Evolutionary conservation across 305 asterid genomes (phyloP), one percentile per base, ranked within the genome.

Genomic region (Rubia balearica): DNA sequence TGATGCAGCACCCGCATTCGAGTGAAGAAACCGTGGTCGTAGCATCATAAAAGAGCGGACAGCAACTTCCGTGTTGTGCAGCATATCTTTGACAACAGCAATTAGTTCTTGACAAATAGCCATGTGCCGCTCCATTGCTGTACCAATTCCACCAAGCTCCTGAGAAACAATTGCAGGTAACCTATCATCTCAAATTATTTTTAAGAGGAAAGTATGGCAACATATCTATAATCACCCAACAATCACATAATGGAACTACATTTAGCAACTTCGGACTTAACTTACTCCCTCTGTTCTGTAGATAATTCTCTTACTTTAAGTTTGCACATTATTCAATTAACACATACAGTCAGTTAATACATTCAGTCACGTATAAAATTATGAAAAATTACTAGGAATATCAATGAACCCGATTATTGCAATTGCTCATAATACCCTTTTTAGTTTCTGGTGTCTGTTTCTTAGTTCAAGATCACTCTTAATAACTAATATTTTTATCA

Each of bases 31-130:
- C 79, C 96, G 85, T 27, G 97, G 96, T 36, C 88, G 84, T 71
- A 91, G 74, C 86, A 91, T 95, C 96, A 90, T 88, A 83, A 87
- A 95, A 72, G 99, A 95, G 61, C 99, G 90, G 65, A 95, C 90
- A 19, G 96, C 98, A 71, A 87, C 82, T 83, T 95, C 99, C 22
- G 99, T 83, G 77, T 91, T 87, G 61, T 91, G 88, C 68, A 95
- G 86, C 87, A 95, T 88, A 77, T 91, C 96, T 75, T 91, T 95
- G 55, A 81, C 91, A 67, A 72, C 90, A 56, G 80, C 67, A 96
- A 91, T 90, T 66, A 90, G 87, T 83, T 88, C 98, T 78, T 90
- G 91, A 73, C 86, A 79, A 48, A 89, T 79, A 67, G 85, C 89
- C 87, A 87, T 95, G 80, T 91, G 96, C 45, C 98, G 86, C 78